These are phyloP conservation scores for Pseudomonodictys pantanalensis DNA, from an alignment of 495 filamentous ascomycete species.

Conservation along the genomic window DNA sequence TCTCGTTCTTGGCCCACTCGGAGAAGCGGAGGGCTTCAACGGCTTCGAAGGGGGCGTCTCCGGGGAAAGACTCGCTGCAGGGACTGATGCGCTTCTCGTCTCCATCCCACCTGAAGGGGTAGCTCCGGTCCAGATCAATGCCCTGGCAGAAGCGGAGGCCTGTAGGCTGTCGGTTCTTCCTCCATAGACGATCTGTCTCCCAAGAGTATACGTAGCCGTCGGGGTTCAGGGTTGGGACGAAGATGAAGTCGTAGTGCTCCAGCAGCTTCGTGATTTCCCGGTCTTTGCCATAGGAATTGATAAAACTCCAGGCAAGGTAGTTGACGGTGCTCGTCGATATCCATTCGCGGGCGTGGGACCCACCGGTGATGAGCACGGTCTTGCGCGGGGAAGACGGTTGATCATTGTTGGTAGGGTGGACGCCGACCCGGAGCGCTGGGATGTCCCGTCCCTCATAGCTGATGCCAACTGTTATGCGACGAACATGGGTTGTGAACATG, in stretches of 20 bases:
- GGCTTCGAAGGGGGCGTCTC: slow-evolving; percentile 78
- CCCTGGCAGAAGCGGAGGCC: slow-evolving; percentile 79
- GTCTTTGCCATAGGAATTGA: slow-evolving; percentile 71
- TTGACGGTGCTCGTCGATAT: slow-evolving; percentile 90
- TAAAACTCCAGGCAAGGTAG: slow-evolving; percentile 85
- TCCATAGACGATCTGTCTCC: slow-evolving; percentile 89
- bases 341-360: slow-evolving; percentile 92
- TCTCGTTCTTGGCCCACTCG: slow-evolving; percentile 83
- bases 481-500: slow-evolving; percentile 78
- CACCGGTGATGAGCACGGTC: slow-evolving; percentile 79
- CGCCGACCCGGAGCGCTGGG: slow-evolving; percentile 74
- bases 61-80: slow-evolving; percentile 89
- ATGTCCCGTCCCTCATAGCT: slow-evolving; percentile 88
- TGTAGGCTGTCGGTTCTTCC: slow-evolving; percentile 88
- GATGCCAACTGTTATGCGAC: slow-evolving; percentile 69
- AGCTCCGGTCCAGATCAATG: slow-evolving; percentile 84
- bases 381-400: slow-evolving; percentile 53
- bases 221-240: slow-evolving; percentile 86
- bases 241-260: slow-evolving; percentile 77
- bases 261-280: slow-evolving; percentile 69
- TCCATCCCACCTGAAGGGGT: slow-evolving; percentile 75
- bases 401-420: slow-evolving; percentile 48
- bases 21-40: slow-evolving; percentile 73
- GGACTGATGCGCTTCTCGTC: slow-evolving; percentile 66
- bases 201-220: slow-evolving; percentile 95